These are phyloP conservation scores for Heliocybe sulcata DNA, from an alignment of 1,284 basidiomycete species.

Conservation along the genomic window DNA sequence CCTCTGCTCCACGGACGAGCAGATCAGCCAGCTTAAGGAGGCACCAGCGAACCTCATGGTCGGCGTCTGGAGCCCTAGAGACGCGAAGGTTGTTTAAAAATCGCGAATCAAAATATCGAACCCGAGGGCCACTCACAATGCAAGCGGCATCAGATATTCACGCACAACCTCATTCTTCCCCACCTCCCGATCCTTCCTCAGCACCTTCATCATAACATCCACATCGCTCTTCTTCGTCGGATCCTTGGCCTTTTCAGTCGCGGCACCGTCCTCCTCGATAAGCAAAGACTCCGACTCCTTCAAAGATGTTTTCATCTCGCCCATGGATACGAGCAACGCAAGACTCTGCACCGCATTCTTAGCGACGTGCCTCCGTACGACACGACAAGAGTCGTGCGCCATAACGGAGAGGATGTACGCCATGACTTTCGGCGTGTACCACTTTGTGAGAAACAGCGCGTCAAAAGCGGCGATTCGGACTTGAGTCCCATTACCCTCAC, in stretches of 20 bases:
- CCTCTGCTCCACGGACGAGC: conserved; percentile 76
- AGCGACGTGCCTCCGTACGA: conserved; percentile 82
- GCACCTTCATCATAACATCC: conserved; percentile 72
- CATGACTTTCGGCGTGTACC: conserved; percentile 80
- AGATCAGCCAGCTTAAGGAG: conserved; percentile 91
- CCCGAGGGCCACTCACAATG: conserved; percentile 48
- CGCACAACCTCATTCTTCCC: conserved; percentile 79
- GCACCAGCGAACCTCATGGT: conserved; percentile 87
- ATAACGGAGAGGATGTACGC: conserved; percentile 90
- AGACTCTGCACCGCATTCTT: conserved; percentile 83
- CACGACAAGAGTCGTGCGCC: conserved; percentile 77
- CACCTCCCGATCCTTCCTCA: conserved; percentile 79
- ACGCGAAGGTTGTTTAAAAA: conserved; percentile 5
- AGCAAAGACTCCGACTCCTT: conserved; percentile 74
- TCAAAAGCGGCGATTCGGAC: conserved; percentile 93
- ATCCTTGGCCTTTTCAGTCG: conserved; percentile 64
- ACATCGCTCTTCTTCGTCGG: conserved; percentile 68
- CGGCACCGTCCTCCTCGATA: conserved; percentile 80
- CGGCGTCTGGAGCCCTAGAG: conserved; percentile 63
- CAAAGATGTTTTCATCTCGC: conserved; percentile 73
- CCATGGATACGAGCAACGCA: conserved; percentile 82
- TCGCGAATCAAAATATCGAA: too few relatives aligned
- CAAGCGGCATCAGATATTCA: conserved; percentile 75
- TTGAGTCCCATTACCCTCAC: conserved; percentile 90
- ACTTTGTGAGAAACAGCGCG: conserved; percentile 86